phyloP scores from a whole-genome alignment of 345 rosid species.

The Brassica juncea region DNA sequence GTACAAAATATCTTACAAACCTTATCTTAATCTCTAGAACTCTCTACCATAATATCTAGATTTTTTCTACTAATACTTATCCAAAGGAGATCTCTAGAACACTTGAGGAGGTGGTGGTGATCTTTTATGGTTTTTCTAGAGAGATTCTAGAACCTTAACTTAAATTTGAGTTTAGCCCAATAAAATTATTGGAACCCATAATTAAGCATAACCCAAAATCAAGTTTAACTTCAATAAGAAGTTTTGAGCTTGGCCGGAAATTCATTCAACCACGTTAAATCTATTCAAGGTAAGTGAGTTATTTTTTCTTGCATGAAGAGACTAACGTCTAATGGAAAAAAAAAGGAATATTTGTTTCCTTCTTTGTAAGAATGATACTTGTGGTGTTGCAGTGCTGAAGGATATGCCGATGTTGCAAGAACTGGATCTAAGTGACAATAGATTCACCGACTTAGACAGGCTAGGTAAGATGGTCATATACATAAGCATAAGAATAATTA shows the following conservation, averaged over 20 bases:
- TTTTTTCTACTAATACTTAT: no score
- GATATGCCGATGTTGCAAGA: not conserved
- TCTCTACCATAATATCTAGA: no score
- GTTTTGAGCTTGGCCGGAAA: not conserved
- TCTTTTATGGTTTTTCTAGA: no score
- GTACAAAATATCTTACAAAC: no score
- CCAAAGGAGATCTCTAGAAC: no score
- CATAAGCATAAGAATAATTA: not conserved
- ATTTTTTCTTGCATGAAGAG: not conserved
- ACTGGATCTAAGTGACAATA: not conserved
- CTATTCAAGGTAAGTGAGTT: not conserved
- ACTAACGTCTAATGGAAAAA: not conserved
- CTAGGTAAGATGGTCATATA: not conserved
- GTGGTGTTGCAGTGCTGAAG: not conserved
- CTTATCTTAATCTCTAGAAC: no score
- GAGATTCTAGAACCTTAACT: no score
- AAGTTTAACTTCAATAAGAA: not conserved
- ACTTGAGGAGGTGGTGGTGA: no score
- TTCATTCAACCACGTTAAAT: not conserved
- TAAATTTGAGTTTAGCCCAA: no score
- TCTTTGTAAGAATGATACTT: not conserved
- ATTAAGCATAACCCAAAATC: no score
- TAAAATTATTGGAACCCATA: no score
- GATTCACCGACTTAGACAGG: not conserved
- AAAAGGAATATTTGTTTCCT: not conserved